Conservation (phyloP, 2,329 filamentous ascomycete species). For the Didymella arachidicola region DNA sequence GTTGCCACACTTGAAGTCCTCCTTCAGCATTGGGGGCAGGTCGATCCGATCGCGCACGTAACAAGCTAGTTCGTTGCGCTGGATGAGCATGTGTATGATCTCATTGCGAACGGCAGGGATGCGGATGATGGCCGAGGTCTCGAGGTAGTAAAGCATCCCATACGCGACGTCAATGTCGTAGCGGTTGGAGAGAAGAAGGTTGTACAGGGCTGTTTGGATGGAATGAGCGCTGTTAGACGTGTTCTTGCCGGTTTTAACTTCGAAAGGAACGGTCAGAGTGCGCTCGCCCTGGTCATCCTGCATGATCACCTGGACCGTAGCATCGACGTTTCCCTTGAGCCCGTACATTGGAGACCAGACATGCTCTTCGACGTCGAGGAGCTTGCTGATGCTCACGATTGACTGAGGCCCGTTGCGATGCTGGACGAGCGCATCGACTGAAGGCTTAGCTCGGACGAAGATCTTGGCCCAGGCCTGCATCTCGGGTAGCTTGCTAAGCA, state of each 20-base stretch:
- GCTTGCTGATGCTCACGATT: conserved; percentile 86
- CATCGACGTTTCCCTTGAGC: conserved; percentile 96
- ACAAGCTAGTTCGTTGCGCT: conserved; percentile 87
- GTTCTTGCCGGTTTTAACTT: conserved; percentile 91
- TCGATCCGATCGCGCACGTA: conserved; percentile 83
- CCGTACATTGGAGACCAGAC: conserved; percentile 99
- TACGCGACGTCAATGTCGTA: conserved; percentile 93
- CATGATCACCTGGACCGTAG: conserved; percentile 89
- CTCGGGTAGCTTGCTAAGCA: conserved; percentile 83
- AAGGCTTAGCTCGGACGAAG: conserved; percentile 77
- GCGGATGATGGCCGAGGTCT: conserved; percentile 83
- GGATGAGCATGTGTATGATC: conserved; percentile 94
- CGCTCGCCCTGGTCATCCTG: conserved; percentile 70
- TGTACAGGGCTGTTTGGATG: conserved; percentile 94
- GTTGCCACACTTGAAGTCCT: conserved; percentile 78
- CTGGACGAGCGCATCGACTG: conserved; percentile 75
- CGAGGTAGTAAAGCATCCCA: conserved; percentile 94
- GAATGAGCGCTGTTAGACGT: conserved; percentile 81
- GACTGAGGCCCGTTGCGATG: conserved; percentile 79
- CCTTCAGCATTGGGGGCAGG: conserved; percentile 85
- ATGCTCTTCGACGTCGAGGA: conserved; percentile 96
- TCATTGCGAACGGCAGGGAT: conserved; percentile 88
- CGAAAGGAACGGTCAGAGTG: conserved; percentile 86
- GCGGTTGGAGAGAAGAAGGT: conserved; percentile 87
- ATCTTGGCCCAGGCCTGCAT: conserved; percentile 82